Evolutionary conservation across 2,329 filamentous ascomycete species (phyloP).

Genomic region (Paracorniculantispora psalliotae): DNA sequence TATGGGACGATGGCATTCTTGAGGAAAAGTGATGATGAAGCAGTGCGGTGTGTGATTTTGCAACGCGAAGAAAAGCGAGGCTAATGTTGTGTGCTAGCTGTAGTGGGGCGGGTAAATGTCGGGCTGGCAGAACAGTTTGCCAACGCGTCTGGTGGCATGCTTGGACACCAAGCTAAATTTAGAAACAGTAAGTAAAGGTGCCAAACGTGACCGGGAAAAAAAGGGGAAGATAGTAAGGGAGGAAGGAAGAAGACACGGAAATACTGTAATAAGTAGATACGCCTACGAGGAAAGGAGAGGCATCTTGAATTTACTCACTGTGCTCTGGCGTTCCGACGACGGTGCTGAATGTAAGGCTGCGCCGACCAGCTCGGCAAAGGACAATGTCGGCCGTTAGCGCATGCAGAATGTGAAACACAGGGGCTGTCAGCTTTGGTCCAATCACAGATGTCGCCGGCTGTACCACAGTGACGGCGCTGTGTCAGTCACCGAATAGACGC

Average conservation of each 20-base stretch:
- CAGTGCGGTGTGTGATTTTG: background rate
- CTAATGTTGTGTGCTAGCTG: slow-evolving; percentile 3
- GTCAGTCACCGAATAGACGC: background rate
- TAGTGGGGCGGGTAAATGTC: slow-evolving; percentile 13
- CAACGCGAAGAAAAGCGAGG: background rate
- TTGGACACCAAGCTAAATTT: too few species aligned
- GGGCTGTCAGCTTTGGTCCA: background rate
- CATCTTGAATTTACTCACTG: too few species aligned
- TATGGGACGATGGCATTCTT: slow-evolving; percentile 9
- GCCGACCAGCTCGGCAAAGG: background rate
- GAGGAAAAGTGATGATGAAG: background rate
- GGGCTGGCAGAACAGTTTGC: background rate
- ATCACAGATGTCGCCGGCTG: background rate
- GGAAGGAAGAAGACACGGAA: too few species aligned
- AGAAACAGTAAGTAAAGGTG: background rate
- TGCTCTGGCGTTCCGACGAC: background rate
- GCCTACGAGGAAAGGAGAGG: too few species aligned
- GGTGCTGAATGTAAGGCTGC: background rate
- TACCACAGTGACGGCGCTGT: background rate
- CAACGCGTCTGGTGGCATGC: too few species aligned
- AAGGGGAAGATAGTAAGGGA: too few species aligned
- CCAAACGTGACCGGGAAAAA: background rate
- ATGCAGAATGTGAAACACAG: slow-evolving; percentile 8
- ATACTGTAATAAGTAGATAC: too few species aligned
- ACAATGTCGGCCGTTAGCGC: slow-evolving; percentile 6